Evolutionary conservation across 371 early-diverging fungal genomes (phyloP).

Genomic region (Conidiobolus incongruus): DNA sequence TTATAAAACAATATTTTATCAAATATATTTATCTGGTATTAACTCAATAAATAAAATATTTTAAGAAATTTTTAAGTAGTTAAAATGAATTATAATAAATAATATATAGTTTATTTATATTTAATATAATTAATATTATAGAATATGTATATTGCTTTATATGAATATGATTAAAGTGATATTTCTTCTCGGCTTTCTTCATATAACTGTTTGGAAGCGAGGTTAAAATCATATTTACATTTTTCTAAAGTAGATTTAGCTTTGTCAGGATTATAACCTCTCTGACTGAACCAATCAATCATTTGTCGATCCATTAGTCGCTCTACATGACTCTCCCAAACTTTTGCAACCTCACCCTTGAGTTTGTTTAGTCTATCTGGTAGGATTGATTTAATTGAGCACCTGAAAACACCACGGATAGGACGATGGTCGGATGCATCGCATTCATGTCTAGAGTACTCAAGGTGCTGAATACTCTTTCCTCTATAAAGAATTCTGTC

Average conservation of each 20-base stretch:
- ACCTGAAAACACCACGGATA: slow-evolving; percentile 31
- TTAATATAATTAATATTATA: no score
- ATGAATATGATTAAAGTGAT: no score
- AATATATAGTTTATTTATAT: no score
- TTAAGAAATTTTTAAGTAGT: no score
- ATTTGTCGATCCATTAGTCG: background rate
- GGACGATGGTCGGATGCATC: slow-evolving; percentile 65
- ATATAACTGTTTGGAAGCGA: no score
- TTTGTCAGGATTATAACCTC: background rate
- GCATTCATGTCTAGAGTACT: slow-evolving; percentile 28
- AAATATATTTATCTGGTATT: no score
- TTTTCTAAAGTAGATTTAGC: background rate
- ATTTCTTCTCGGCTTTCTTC: no score
- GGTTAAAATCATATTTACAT: no score
- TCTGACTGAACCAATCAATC: background rate
- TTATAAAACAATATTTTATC: no score
- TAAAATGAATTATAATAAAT: no score
- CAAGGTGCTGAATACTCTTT: slow-evolving; percentile 11
- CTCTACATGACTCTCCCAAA: slow-evolving; percentile 6
- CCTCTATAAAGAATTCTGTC: slow-evolving; percentile 46
- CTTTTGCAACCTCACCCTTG: slow-evolving; percentile 13
- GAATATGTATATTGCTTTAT: no score
- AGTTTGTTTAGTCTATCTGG: slow-evolving; percentile 11
- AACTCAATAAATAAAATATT: no score
- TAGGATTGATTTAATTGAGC: slow-evolving; percentile 27